A percentile compares a stretch with the other conserved stretches of the same genome.
Evolutionary conservation across 768 basidiomycete species (phyloP).

Genomic region (Steccherinum ochraceum): DNA sequence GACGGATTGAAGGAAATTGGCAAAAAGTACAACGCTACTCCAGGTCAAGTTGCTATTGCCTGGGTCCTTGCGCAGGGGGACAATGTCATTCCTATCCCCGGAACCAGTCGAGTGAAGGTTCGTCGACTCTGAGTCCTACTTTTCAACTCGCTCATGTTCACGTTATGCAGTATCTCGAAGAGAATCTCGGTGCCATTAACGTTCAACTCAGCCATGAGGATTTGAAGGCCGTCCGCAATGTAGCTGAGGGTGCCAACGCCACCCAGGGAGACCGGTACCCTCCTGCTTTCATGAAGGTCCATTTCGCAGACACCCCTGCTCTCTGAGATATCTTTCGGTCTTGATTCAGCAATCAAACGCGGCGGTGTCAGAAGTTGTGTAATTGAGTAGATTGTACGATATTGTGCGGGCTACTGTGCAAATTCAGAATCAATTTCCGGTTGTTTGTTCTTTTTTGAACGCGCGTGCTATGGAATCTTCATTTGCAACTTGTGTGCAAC

Average conservation of each 20-base stretch:
- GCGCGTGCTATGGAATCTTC: too few species aligned
- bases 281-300: slow-evolving; percentile 2
- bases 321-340: slow-evolving; percentile 1
- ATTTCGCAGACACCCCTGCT: slow-evolving; percentile 19
- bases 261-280: slow-evolving; percentile 17
- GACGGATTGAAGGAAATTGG: slow-evolving; percentile 29
- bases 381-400: too few species aligned
- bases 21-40: slow-evolving; percentile 23
- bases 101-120: slow-evolving; percentile 12
- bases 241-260: slow-evolving; percentile 12
- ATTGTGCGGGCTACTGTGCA: too few species aligned
- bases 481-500: too few species aligned
- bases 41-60: slow-evolving; percentile 29
- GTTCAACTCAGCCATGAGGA: slow-evolving; percentile 17
- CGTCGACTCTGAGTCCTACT: neutral
- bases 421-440: too few species aligned
- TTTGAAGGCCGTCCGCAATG: slow-evolving; percentile 14
- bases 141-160: neutral
- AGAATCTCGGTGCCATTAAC: slow-evolving; percentile 16
- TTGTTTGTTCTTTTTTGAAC: too few species aligned
- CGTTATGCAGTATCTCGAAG: slow-evolving; percentile 12
- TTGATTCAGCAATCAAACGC: too few species aligned
- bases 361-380: too few species aligned
- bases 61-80: slow-evolving; percentile 25
- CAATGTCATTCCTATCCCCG: slow-evolving; percentile 22